Conservation (phyloP, 2,329 filamentous ascomycete species). For the Aspergillus sojae region DNA sequence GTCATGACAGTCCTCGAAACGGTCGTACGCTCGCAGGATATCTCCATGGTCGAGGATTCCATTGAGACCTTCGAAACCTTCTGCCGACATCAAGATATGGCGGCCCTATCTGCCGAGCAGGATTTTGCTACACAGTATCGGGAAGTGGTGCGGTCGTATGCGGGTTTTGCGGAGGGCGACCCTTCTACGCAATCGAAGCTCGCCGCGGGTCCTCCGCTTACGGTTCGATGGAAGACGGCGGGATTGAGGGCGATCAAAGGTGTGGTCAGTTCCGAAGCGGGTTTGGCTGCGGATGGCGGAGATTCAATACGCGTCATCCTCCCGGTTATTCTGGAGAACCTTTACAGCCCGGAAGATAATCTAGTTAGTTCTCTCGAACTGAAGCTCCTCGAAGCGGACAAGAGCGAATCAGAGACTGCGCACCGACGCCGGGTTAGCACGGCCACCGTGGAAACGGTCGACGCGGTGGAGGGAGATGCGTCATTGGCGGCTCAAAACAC, state of each 20-base stretch:
- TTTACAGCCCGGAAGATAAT: slow-evolving; percentile 67
- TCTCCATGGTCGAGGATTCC: slow-evolving; percentile 90
- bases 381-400: slow-evolving; percentile 70
- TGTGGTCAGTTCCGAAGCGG: slow-evolving; percentile 78
- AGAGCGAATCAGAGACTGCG: slow-evolving; percentile 65
- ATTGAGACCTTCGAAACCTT: slow-evolving; percentile 84
- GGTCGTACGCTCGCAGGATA: slow-evolving; percentile 81
- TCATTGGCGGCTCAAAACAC: slow-evolving; percentile 72
- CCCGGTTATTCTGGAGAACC: slow-evolving; percentile 82
- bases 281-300: slow-evolving; percentile 72
- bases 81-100: slow-evolving; percentile 84
- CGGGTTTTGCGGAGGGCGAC: slow-evolving; percentile 72
- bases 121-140: slow-evolving; percentile 81
- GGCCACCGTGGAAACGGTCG: slow-evolving; percentile 73
- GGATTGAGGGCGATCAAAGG: slow-evolving; percentile 79
- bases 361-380: slow-evolving; percentile 69
- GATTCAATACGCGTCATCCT: slow-evolving; percentile 78
- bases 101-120: slow-evolving; percentile 82
- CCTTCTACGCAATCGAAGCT: slow-evolving; percentile 49
- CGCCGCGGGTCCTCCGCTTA: slow-evolving; percentile 69
- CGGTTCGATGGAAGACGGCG: slow-evolving; percentile 74
- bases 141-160: slow-evolving; percentile 77
- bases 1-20: slow-evolving; percentile 82
- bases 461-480: slow-evolving; percentile 69
- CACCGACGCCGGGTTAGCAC: slow-evolving; percentile 73